Evolutionary conservation across 495 filamentous ascomycete species (phyloP), one percentile per base, ranked within the genome.

Genomic region (Penicillium daleae): DNA sequence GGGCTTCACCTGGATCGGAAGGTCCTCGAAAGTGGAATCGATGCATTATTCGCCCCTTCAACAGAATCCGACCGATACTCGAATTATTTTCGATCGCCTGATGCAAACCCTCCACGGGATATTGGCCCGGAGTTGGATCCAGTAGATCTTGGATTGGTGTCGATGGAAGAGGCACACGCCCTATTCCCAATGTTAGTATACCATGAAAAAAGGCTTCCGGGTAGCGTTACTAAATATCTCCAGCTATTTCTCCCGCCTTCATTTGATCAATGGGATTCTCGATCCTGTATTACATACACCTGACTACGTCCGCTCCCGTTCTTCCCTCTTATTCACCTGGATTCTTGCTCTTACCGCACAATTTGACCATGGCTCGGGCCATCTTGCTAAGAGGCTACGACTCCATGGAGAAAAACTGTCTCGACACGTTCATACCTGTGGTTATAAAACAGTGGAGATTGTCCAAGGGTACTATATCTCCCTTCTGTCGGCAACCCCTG

Each of bases 401-500:
- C 77, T 81, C 46, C 87, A 89, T 68, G 83, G 85, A 56, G 86
- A 85, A 54, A 79, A 78, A 22, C 76, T 90, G 13, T 87, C 85
- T 0, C 77, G 80, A 32, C 77, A 85, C 56, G 80, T 88, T 37
- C 83, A 86, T 56, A 71, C 76, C 0, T 80, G 80, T 52, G 80
- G 86, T 5, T 80, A 82, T 62, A 85, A 86, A 32, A 89, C 87
- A 7, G 85, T 87, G 5, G 87, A 90, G 64, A 87, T 90, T 51
- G 82, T 89, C 0, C 66, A 73, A 57, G 68, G 71, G 19, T 73
- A 73, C 40, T 73, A 73, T 53, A 73, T 73, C 15, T 71, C 68
- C 2, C 37, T 73, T 2, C 39, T 71, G 0, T 73, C 71, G 4
- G 68, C 71, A 2, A 71, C 66, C 10, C 71, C 68, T 3, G 68